Conservation (phyloP, 179 eudicot genomes). For the Vitellaria paradoxa region DNA sequence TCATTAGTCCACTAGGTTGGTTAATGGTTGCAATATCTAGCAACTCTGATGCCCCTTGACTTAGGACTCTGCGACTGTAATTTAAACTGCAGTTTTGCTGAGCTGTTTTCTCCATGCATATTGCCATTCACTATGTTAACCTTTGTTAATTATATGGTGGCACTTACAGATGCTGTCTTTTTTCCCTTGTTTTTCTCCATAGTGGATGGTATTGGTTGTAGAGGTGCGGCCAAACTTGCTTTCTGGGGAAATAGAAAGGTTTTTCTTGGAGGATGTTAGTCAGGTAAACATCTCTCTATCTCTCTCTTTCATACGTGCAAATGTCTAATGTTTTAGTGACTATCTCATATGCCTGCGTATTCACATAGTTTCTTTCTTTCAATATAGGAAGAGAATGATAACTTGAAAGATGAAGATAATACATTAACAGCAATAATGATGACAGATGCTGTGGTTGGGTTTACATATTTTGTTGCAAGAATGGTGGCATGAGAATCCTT, state of each 20-base stretch:
- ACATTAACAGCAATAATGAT: neutral
- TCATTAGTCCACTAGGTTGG: neutral
- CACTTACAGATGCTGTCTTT: slow-evolving; percentile 11
- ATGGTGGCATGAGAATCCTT: neutral
- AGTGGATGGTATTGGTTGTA: slow-evolving; percentile 61
- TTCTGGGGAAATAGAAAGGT: slow-evolving; percentile 51
- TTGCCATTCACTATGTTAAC: neutral
- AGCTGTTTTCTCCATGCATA: neutral
- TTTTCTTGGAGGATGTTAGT: slow-evolving; percentile 50
- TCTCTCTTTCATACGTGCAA: too few relatives aligned
- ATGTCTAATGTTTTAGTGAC: neutral
- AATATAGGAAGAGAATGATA: neutral
- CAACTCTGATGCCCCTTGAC: neutral
- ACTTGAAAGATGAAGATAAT: neutral
- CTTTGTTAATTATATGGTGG: neutral
- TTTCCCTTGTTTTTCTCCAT: slow-evolving; percentile 15
- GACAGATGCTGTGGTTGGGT: neutral
- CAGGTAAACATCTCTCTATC: slow-evolving; percentile 36
- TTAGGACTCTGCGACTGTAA: neutral
- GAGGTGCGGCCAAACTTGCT: slow-evolving; percentile 76
- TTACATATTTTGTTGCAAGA: neutral
- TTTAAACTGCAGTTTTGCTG: too few relatives aligned
- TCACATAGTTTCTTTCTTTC: neutral
- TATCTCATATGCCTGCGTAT: neutral
- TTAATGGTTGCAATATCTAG: neutral